Percentiles rank a stretch among this genome's conserved stretches.
Conservation (phyloP, 2,329 filamentous ascomycete genomes). For the Aspergillus sp. region DNA sequence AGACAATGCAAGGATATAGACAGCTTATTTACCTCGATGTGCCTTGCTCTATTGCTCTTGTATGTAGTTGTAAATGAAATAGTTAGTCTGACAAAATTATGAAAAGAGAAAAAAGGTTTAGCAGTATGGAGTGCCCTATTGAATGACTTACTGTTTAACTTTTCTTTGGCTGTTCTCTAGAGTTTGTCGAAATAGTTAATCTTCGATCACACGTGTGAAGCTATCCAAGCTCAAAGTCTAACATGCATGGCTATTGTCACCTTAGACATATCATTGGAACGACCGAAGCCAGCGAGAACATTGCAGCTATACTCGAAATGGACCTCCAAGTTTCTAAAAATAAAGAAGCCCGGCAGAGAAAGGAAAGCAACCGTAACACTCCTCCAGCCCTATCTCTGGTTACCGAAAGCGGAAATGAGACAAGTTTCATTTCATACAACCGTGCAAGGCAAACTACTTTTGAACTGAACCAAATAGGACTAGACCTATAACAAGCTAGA, state of each 20-base stretch:
- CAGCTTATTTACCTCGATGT: too few species aligned
- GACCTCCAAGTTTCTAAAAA: constrained; percentile 6
- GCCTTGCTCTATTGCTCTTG: neutral
- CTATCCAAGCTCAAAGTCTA: neutral
- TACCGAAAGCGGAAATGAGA: constrained; percentile 23
- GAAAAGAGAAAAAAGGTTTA: too few species aligned
- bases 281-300: neutral
- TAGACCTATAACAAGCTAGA: neutral
- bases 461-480: neutral
- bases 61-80: neutral
- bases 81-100: too few species aligned
- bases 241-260: neutral
- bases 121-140: too few species aligned
- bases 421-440: constrained; percentile 8
- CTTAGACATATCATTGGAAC: neutral
- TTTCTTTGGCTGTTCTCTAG: neutral
- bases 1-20: too few species aligned
- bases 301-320: constrained; percentile 2
- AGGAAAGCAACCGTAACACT: constrained; percentile 10
- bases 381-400: neutral
- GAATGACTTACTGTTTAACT: too few species aligned
- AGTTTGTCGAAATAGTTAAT: neutral
- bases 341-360: neutral
- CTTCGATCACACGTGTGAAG: neutral
- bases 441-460: neutral